Evolutionary conservation across 2,329 filamentous ascomycete species (phyloP), one percentile per base, ranked within the genome.

Genomic region (Alternaria metachromatica): DNA sequence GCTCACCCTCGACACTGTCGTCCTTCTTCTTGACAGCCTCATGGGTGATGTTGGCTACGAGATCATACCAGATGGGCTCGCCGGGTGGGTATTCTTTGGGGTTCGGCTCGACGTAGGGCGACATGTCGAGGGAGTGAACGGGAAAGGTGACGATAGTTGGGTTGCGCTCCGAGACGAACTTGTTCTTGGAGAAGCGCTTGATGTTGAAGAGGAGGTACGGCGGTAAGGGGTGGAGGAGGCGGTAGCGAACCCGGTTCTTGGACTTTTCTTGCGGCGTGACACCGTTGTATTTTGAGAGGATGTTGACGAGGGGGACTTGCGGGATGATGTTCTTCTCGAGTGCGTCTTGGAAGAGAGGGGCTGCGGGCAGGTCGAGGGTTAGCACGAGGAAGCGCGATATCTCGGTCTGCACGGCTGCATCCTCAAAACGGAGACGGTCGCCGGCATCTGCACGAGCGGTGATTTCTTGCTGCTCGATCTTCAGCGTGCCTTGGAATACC

Each of bases 91-190:
- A 89, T 41, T 91, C 78, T 6, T 85, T 81, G 0, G 93, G 92
- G 74, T 94, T 93, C 0, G 95, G 94, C 82, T 98, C 93, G 12
- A 97, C 93, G 74, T 96, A 98, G 0, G 94, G 94, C 6, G 90
- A 87, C 84, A 97, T 90, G 78, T 99, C 94, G 9, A 99, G 88
- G 45, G 90, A 88, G 76, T 90, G 87, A 5, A 93, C 91, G 68
- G 95, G 93, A 80, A 98, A 99, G 0, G 95, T 98, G 67, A 99
- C 96, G 75, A 99, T 99, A 10, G 96, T 99, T 1, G 95, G 96
- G 80, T 99, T 99, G 55, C 96, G 92, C 82, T 98, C 95, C 3
- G 91, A 88, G 20, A 99, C 92, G 76, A 99, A 99, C 80, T 97
- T 97, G 84, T 99, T 99, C 70, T 92, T 90, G 71, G 90, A 93